Evolutionary conservation across 352 stramenopile species (phyloP), one percentile per base, ranked within the genome.

Genomic region (Pythium sp.): DNA sequence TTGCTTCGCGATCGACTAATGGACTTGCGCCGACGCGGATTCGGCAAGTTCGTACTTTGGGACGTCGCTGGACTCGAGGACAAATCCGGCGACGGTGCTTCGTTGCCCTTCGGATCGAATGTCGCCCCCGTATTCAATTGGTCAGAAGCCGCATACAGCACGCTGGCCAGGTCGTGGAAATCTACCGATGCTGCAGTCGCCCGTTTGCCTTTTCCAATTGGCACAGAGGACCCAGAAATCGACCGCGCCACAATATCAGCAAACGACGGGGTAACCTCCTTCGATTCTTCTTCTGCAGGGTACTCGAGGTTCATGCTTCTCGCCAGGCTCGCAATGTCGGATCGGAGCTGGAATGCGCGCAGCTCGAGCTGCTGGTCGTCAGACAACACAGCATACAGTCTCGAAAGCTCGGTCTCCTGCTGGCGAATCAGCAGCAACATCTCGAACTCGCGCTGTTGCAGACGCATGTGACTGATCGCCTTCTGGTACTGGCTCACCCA

Each of bases 401-500:
- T 76, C 15, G 84, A 91, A 4, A 95, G 72, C 64, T 95, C 77
- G 0, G 81, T 77, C 64, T 95, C 87, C 67, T 95, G 87, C 65
- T 93, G 84, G 6, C 86, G 82, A 68, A 95, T 93, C 22, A 95
- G 64, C 65, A 84, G 73, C 22, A 93, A 73, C 83, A 95, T 93
- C 47, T 95, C 87, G 24, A 90, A 91, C 62, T 95, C 87, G 34
- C 87, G 87, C 71, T 95, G 87, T 65, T 95, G 87, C 43, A 95
- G 63, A 1, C 87, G 82, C 87, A 95, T 95, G 68, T 95, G 87
- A 26, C 87, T 89, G 57, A 95, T 93, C 2, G 87, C 87, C 53
- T 95, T 95, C 58, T 95, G 87, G 65, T 95, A 93, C 69, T 95
- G 87, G 51, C 86, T 92, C 34, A 80, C 77, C 87, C 87, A 95